phyloP scores from a whole-genome alignment of 1,139 yeast species.

The Yamadazyma spencermartinsiae region DNA sequence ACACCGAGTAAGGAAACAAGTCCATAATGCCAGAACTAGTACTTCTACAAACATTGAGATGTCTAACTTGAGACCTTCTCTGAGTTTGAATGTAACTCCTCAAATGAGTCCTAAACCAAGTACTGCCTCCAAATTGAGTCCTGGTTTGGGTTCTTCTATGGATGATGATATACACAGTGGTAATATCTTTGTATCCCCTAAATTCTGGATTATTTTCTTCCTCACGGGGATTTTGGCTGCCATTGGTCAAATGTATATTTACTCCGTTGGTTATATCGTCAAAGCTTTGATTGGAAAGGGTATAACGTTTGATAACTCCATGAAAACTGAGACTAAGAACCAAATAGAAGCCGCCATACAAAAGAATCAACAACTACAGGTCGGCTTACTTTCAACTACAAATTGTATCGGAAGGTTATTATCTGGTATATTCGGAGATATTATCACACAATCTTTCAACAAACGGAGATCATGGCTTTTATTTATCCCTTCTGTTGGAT shows the following conservation, averaged over 20 bases:
- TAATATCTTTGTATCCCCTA: slow-evolving; percentile 29
- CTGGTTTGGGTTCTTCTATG: slow-evolving; percentile 4
- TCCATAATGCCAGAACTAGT: slow-evolving; percentile 5
- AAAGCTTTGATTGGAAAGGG: slow-evolving; percentile 44
- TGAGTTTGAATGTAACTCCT: slow-evolving; percentile 1
- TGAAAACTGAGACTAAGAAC: slow-evolving; percentile 15
- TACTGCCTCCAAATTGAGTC: slow-evolving; percentile 8
- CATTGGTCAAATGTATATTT: slow-evolving; percentile 62
- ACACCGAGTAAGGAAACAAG: slow-evolving; percentile 18
- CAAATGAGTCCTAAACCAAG: slow-evolving; percentile 3
- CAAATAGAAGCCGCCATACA: slow-evolving; percentile 37
- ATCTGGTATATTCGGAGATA: slow-evolving; percentile 55
- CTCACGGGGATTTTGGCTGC: slow-evolving; percentile 54
- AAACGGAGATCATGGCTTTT: slow-evolving; percentile 48
- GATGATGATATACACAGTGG: slow-evolving; percentile 20
- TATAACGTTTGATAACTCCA: slow-evolving; percentile 16
- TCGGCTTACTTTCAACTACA: slow-evolving; percentile 53
- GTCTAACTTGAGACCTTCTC: slow-evolving; percentile 11
- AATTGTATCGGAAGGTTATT: slow-evolving; percentile 55
- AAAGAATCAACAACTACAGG: slow-evolving; percentile 56
- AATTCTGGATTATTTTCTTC: slow-evolving; percentile 51
- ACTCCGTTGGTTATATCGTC: slow-evolving; percentile 61
- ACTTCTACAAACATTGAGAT: slow-evolving; percentile 10
- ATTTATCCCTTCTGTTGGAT: slow-evolving; percentile 45
- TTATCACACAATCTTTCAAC: slow-evolving; percentile 42